phyloP scores from a whole-genome alignment of 2,329 filamentous ascomycete species.

The Acephala macrosclerotiorum region DNA sequence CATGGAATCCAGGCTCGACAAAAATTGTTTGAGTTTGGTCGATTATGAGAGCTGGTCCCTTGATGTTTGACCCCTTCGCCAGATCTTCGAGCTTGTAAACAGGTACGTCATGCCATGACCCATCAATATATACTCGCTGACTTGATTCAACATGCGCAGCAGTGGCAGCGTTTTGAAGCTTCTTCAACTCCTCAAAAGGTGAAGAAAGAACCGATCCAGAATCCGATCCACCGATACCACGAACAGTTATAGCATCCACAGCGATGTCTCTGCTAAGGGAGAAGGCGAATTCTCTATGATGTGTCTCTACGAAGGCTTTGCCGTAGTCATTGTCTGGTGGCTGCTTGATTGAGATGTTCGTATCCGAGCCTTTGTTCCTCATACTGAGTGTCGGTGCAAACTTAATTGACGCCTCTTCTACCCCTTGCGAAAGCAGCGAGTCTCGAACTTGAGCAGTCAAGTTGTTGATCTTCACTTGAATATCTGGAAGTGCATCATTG shows the following conservation, averaged over 20 bases:
- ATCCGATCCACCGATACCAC: constrained; percentile 64
- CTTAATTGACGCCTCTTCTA: too few species aligned
- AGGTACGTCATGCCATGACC: constrained; percentile 66
- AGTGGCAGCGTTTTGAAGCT: too few species aligned
- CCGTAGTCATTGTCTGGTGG: constrained; percentile 73
- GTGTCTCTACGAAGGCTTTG: constrained; percentile 81
- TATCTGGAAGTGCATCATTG: constrained; percentile 70
- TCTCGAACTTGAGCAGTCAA: too few species aligned
- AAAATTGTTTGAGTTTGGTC: constrained; percentile 91
- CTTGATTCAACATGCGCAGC: too few species aligned
- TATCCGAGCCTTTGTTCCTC: constrained; percentile 73
- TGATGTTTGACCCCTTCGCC: constrained; percentile 25
- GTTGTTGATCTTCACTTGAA: constrained; percentile 46
- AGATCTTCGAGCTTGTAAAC: constrained; percentile 76
- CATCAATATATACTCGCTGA: too few species aligned
- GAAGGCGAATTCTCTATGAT: constrained; percentile 90
- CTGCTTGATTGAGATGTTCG: constrained; percentile 84
- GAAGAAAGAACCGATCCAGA: too few species aligned
- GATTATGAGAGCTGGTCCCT: constrained; percentile 83
- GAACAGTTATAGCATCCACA: constrained; percentile 83
- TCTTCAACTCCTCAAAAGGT: too few species aligned
- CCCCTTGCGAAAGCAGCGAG: too few species aligned
- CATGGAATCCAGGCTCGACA: constrained; percentile 77
- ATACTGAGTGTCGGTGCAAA: too few species aligned
- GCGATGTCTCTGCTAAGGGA: constrained; percentile 86